Evolutionary conservation across 164 flowering plant species (phyloP).

Genomic region (Tinospora cordifolia): DNA sequence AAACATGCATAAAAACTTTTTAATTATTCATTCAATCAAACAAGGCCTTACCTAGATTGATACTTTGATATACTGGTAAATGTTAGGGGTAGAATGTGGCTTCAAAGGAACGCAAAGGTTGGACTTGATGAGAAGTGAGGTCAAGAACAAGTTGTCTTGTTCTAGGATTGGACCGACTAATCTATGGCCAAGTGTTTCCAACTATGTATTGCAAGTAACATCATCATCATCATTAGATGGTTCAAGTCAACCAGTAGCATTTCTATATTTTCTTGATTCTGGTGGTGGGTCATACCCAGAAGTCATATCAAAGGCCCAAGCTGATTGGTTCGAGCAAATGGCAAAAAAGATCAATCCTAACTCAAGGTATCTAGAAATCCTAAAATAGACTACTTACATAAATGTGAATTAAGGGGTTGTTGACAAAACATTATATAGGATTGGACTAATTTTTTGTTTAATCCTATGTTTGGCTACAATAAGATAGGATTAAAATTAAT

Average conservation of each 20-base stretch:
- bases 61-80: too few relatives aligned
- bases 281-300: conserved; percentile 94
- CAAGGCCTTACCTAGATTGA: too few relatives aligned
- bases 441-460: too few relatives aligned
- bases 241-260: conserved; percentile 31
- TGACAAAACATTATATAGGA: too few relatives aligned
- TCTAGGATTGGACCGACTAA: conserved; percentile 55
- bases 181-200: conserved; percentile 88
- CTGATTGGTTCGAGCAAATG: conserved; percentile 53
- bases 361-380: conserved; percentile 34
- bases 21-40: too few relatives aligned
- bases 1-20: too few relatives aligned
- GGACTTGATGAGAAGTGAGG: conserved; percentile 56
- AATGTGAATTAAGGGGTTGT: too few relatives aligned
- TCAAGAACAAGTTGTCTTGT: conserved; percentile 33
- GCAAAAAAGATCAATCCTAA: conserved; percentile 61
- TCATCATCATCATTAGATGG: conserved; percentile 26
- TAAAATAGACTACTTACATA: too few relatives aligned
- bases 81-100: conserved; percentile 42
- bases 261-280: conserved; percentile 76
- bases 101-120: conserved; percentile 59
- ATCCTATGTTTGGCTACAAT: too few relatives aligned
- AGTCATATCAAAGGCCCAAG: conserved; percentile 72
- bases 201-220: conserved; percentile 56
- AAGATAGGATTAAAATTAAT: too few relatives aligned